Base-by-base conservation (phyloP, 2,329 filamentous ascomycete species). In the Xylariaceae sp. region DNA sequence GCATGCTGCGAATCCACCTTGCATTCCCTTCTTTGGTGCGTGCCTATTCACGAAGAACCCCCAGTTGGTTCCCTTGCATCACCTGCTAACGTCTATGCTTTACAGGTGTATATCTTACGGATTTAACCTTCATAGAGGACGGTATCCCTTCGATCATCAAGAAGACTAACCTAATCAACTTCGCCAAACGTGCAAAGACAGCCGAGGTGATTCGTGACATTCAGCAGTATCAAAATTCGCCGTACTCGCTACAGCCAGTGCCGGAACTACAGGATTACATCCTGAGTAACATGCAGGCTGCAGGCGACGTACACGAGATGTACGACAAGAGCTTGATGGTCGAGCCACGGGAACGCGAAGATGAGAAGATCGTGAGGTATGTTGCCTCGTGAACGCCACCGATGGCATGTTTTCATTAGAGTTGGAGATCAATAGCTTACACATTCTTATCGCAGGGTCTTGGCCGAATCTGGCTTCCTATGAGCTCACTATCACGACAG, bases 301-400 rank as follows among this genome's bases (percentile, higher is more conserved):
- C 95, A 3, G 90, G 92, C 50, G 93, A 98, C 73, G 95, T 99
- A 61, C 93, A 98, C 74, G 93, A 98, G 80, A 98, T 98, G 95
- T 99, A 98, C 79, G 93, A 98, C 75, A 93, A 93, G 81, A 96
- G 92, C 77, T 80, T 99, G 77, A 83, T 88, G 69, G 88, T 99
- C 58, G 95, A 99, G 74, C 95, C 95, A 61, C 85, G 95, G 69
- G 95, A 99, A 79, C 85, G 95, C 68, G 95, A 99, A 79, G 95
- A 99, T 72, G 95, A 99, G 79, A 98, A 98, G 83, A 98, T 99
- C 81, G 93, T 96, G 72, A 96, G 95, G 93, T 96, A 87, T 70
- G 85, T 81, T 62, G 50, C 3, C 12, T 26, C 23, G 9, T 26
- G 4, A n/a, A 26, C 23, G 9, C 23, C 23, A 4, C 23, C 23